phyloP scores from a whole-genome alignment of 495 filamentous ascomycete species.

The Immersiella caudata region DNA sequence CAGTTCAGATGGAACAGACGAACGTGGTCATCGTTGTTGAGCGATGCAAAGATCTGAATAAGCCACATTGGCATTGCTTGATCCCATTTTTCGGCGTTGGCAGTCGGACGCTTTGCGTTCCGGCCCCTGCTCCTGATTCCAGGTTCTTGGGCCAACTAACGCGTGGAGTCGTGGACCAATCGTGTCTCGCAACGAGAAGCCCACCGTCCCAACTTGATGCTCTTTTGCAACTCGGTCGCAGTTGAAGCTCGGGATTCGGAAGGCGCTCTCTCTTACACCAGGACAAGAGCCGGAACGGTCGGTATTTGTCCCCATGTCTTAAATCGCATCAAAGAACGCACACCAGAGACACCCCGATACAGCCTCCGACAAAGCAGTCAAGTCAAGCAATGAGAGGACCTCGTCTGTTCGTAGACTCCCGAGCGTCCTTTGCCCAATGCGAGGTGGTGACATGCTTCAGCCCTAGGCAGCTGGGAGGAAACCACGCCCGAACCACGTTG shows the following conservation, averaged over 20 bases:
- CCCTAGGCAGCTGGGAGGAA: neutral
- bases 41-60: conserved; percentile 13
- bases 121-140: neutral
- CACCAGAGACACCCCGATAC: too few relatives aligned
- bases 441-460: neutral
- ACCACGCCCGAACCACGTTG: neutral
- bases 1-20: neutral
- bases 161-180: neutral
- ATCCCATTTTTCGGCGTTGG: neutral
- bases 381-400: neutral
- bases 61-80: neutral
- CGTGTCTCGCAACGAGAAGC: neutral
- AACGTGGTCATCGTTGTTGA: conserved; percentile 1
- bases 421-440: too few relatives aligned
- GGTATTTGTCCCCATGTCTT: too few relatives aligned
- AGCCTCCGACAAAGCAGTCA: too few relatives aligned
- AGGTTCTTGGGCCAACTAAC: neutral
- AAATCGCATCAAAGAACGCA: too few relatives aligned
- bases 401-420: neutral
- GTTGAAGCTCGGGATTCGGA: neutral
- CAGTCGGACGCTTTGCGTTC: neutral
- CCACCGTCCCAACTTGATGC: neutral
- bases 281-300: too few relatives aligned
- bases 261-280: neutral
- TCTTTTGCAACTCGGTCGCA: neutral